These are phyloP conservation scores for Powellomyces hirtus DNA, from an alignment of 192 early-diverging fungal species.

Conservation along the genomic window DNA sequence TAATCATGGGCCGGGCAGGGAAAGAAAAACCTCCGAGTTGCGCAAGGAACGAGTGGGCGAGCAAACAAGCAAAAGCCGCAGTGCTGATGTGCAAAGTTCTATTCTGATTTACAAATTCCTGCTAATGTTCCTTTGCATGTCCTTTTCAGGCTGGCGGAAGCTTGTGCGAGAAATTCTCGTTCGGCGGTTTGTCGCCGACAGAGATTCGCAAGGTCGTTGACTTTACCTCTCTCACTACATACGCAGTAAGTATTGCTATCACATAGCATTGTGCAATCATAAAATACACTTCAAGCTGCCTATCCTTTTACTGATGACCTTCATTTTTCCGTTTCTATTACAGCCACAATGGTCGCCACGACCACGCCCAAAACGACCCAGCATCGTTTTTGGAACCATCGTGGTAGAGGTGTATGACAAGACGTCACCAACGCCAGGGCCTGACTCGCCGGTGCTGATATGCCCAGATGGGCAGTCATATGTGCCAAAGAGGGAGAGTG, in stretches of 20 bases:
- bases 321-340: too few relatives aligned
- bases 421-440: neutral
- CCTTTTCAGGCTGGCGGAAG: neutral
- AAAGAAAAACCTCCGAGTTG: too few relatives aligned
- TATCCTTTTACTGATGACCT: neutral
- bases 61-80: too few relatives aligned
- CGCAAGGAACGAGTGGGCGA: too few relatives aligned
- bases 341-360: constrained; percentile 7
- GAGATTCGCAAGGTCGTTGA: constrained; percentile 7
- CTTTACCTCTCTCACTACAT: neutral
- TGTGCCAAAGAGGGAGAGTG: neutral
- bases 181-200: constrained; percentile 1
- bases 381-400: constrained; percentile 11
- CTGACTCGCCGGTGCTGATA: constrained; percentile 1
- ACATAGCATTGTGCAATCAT: neutral
- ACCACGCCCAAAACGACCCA: neutral
- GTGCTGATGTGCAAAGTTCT: too few relatives aligned
- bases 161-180: neutral
- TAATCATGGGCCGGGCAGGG: too few relatives aligned
- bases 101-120: too few relatives aligned
- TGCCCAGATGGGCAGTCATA: neutral
- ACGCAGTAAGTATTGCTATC: neutral
- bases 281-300: neutral
- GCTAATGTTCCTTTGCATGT: neutral
- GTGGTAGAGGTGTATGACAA: neutral